Evolutionary conservation across 2,329 filamentous ascomycete genomes (phyloP).

Genomic region (Cladosporium sphaerospermum): DNA sequence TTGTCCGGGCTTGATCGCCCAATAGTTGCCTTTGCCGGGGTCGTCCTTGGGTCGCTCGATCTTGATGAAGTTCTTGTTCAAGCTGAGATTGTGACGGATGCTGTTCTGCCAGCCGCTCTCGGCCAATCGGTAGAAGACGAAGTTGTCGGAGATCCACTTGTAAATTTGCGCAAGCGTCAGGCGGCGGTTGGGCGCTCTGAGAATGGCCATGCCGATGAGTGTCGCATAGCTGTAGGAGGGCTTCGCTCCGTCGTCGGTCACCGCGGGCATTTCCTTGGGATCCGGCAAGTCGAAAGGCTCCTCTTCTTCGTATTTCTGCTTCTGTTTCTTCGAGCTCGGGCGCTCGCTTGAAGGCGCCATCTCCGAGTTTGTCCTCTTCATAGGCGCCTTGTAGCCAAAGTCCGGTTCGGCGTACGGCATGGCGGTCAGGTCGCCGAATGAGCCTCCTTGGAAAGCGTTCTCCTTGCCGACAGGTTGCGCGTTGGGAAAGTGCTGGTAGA

Average conservation of each 20-base stretch:
- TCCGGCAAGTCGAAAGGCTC: constrained; percentile 54
- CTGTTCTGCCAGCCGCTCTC: constrained; percentile 98
- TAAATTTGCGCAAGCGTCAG: constrained; percentile 93
- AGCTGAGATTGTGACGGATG: constrained; percentile 92
- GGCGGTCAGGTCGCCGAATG: constrained; percentile 33
- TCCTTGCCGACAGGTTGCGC: constrained; percentile 18
- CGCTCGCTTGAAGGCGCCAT: constrained; percentile 67
- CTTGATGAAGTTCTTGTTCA: constrained; percentile 96
- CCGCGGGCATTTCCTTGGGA: constrained; percentile 70
- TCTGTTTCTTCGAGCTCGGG: constrained; percentile 56
- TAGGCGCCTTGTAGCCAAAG: constrained; percentile 37
- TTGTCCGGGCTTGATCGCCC: constrained; percentile 85
- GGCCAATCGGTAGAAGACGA: constrained; percentile 74
- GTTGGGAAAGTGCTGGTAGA: constrained; percentile 6
- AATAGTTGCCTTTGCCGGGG: constrained; percentile 95
- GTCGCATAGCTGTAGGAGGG: constrained; percentile 90
- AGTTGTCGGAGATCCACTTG: constrained; percentile 98
- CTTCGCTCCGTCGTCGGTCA: constrained; percentile 82
- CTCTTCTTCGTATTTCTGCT: constrained; percentile 48
- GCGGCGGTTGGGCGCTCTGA: constrained; percentile 74
- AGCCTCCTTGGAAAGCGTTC: constrained; percentile 20
- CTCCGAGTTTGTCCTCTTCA: constrained; percentile 59
- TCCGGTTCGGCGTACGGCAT: constrained; percentile 37
- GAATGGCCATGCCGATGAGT: constrained; percentile 93
- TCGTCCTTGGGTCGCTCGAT: constrained; percentile 95